Conservation (phyloP, 2,329 filamentous ascomycete species). For the Aspergillus latus region DNA sequence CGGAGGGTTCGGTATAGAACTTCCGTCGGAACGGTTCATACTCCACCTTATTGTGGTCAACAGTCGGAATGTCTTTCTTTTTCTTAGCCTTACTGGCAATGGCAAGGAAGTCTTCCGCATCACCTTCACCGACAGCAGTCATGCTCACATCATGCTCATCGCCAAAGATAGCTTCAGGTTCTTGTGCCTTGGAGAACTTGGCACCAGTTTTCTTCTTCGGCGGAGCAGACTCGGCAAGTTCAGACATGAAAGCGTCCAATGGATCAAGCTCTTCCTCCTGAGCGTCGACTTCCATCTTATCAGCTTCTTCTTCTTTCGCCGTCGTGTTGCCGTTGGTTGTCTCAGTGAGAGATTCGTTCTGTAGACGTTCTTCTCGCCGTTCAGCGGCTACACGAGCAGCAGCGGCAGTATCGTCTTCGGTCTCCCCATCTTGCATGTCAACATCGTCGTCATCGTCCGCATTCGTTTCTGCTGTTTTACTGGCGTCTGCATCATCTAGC, state of each 20-base stretch:
- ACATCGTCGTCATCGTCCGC: conserved; percentile 72
- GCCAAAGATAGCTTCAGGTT: conserved; percentile 83
- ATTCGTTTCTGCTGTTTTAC: conserved; percentile 49
- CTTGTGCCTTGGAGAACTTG: conserved; percentile 55
- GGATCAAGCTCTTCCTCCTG: conserved; percentile 71
- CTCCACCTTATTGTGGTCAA: conserved; percentile 84
- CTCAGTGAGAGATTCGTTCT: conserved; percentile 43
- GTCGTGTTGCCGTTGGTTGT: conserved; percentile 51
- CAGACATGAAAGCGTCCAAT: conserved; percentile 95
- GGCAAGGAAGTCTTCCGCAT: conserved; percentile 64
- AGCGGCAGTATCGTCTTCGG: conserved; percentile 83
- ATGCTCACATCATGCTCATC: conserved; percentile 73
- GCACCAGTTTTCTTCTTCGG: conserved; percentile 40
- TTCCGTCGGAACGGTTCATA: conserved; percentile 86
- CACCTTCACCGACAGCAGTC: conserved; percentile 60
- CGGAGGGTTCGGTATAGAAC: conserved; percentile 89
- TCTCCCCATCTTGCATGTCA: conserved; percentile 73
- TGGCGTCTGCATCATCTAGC: conserved; percentile 61
- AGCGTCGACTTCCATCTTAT: conserved; percentile 42
- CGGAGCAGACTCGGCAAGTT: conserved; percentile 54
- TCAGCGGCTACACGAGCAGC: conserved; percentile 83
- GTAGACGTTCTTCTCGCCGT: conserved; percentile 69
- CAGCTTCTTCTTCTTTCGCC: conserved; percentile 43
- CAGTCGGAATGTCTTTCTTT: conserved; percentile 89
- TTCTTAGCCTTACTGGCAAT: conserved; percentile 68